Evolutionary conservation across 1,284 basidiomycete species (phyloP), one percentile per base, ranked within the genome.

Genomic region (Apiotrichum gamsii): DNA sequence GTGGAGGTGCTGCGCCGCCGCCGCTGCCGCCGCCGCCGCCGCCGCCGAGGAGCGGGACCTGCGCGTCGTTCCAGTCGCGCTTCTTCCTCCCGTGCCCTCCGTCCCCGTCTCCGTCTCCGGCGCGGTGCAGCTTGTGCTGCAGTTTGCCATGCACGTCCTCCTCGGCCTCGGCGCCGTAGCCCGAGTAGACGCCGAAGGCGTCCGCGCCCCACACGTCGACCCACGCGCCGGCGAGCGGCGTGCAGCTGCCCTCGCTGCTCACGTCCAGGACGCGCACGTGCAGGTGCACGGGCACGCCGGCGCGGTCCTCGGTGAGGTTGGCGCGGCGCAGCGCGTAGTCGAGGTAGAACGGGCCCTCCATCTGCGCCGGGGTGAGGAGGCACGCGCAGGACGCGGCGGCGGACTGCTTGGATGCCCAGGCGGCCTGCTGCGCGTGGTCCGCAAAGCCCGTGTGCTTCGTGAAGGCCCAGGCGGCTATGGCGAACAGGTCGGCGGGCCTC

Each of bases 281-380:
- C 15, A 60, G 45, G 15, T 39, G 14, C 1, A 60, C 39, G 5
- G 59, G 57, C 13, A 56, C 38, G 18, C 59, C 59, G 3, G 32
- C 24, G 9, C 38, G 23, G 25, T 29, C 41, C 34, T 60, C 59
- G 32, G 54, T 58, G 44, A 60, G 25, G 43, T 57, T 50, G 13
- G 35, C 23, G 13, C 58, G 49, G 14, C 50, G 20, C 11, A 52
- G 41, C 13, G 50, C 39, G 23, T 51, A 51, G n/a, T 56, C 43
- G 19, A 60, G 31, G 45, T 54, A 60, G 52, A 58, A 60, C 5
- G 59, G 59, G n/a, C 59, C 59, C 48, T 56, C 28, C 23, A 32
- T 43, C 21, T 34, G 33, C 21, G 16, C 18, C 11, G 25, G 42
- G 4, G 34, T 36, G 21, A 39, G 25, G 3, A 39, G 38, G 38